These are phyloP conservation scores for Spirogloea muscicola DNA, from an alignment of 139 green algal species.

Conservation along the genomic window DNA sequence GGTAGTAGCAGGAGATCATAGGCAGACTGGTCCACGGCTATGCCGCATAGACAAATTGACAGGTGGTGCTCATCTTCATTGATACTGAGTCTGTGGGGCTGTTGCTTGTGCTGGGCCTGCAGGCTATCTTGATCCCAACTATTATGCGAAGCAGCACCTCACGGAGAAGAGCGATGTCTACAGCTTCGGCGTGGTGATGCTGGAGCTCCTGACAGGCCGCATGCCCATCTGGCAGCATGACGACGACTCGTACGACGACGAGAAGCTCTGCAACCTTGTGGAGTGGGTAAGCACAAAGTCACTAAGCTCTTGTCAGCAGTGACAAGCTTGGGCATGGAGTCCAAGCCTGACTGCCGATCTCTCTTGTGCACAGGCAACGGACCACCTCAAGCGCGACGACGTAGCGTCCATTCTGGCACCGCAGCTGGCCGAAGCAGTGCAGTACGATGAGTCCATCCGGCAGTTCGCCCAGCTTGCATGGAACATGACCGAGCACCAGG, in stretches of 20 bases:
- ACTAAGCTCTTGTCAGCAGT: background rate
- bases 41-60: background rate
- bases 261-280: background rate
- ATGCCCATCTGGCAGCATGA: conserved; percentile 1
- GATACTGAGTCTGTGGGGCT: background rate
- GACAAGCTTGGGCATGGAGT: background rate
- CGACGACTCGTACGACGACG: background rate
- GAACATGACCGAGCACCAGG: too few species aligned
- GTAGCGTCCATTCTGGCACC: background rate
- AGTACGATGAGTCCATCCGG: conserved; percentile 1
- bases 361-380: background rate
- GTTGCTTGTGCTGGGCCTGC: background rate
- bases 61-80: background rate
- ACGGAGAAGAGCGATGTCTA: conserved; percentile 24
- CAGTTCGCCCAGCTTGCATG: conserved; percentile 1
- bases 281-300: conserved; percentile 9
- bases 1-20: background rate
- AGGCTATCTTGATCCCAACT: conserved; percentile 17
- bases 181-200: conserved; percentile 12
- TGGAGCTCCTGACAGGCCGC: conserved; percentile 1
- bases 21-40: background rate
- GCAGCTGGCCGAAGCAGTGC: background rate
- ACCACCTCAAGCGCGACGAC: background rate
- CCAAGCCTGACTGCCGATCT: background rate
- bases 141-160: background rate